Base-by-base conservation (phyloP, 2,329 filamentous ascomycete genomes). In the Corniculantispora saksenae region DNA sequence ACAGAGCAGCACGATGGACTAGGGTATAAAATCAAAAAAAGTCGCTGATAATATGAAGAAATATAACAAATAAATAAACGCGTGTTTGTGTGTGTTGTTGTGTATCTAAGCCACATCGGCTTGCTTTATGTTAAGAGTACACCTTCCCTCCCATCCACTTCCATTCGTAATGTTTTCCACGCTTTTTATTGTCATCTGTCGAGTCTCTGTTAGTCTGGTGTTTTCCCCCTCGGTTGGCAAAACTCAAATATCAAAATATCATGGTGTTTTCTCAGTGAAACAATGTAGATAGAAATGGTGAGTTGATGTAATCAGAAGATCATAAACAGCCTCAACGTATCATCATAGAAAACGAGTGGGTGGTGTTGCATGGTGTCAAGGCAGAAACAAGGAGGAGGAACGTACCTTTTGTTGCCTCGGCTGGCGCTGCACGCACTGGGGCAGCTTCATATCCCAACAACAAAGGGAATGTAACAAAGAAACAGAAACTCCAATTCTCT, bases 241-340 rank as follows among this genome's bases (percentile, higher is more conserved):
- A 17, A 10, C 7, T 7, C 5, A 57, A 29, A 32, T 10, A 32
- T 32, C 6, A 48, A 47, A 27, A 12, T 8, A 5, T 13, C 35
- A 48, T 23, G 12, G 0, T 47, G 35, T 61, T 61, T 67, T 55
- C 51, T 66, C 57, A 64, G 61, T 64, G 54, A 64, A 64, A 64
- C 61, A 61, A 69, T 70, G 68, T 70, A 71, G 72, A 74, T 71
- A 70, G 67, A 70, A 70, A 63, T 72, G 72, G 74, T 77, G 71
- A 75, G 70, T 61, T 59, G 45, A 70, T 76, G 69, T 72, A 80
- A 79, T 79, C 76, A 79, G 57, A 67, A 67, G 65, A 75, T 81
- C 79, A 81, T 81, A 81, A 81, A 81, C 79, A 81, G 79, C 79
- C 79, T 81, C 79, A 80, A 68, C 69, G 66, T 73, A 73, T 80